Evolutionary conservation across 192 early-diverging fungal species (phyloP).

Genomic region (Backusella liffmaniae): DNA sequence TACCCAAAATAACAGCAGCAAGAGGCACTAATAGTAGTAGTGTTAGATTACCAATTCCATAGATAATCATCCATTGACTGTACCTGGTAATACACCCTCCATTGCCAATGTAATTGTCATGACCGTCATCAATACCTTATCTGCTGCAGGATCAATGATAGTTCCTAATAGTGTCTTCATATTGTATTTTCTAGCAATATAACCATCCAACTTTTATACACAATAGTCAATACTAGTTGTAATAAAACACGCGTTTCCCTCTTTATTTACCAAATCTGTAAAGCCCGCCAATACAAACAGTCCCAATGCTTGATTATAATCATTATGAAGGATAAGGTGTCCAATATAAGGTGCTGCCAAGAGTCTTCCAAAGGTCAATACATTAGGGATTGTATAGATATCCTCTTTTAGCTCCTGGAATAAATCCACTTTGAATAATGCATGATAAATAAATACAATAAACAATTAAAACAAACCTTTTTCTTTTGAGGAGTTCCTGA

Average conservation of each 20-base stretch:
- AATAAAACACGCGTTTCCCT: background rate
- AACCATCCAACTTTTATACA: slow-evolving; percentile 71
- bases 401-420: slow-evolving; percentile 52
- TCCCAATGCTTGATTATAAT: slow-evolving; percentile 69
- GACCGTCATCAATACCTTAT: slow-evolving; percentile 95
- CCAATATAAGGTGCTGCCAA: slow-evolving; percentile 85
- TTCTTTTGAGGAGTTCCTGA: background rate
- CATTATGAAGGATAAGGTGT: slow-evolving; percentile 76
- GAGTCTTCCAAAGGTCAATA: slow-evolving; percentile 80
- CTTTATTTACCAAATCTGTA: slow-evolving; percentile 70
- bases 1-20: slow-evolving; percentile 79
- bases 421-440: no score
- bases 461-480: background rate
- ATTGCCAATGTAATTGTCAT: slow-evolving; percentile 78
- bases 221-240: background rate
- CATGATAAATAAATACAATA: background rate
- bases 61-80: slow-evolving; percentile 1
- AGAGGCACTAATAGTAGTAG: slow-evolving; percentile 51
- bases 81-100: slow-evolving; percentile 77
- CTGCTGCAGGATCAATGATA: slow-evolving; percentile 92
- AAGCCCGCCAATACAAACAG: slow-evolving; percentile 80
- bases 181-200: slow-evolving; percentile 85
- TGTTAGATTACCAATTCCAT: no score
- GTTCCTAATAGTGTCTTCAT: slow-evolving; percentile 87
- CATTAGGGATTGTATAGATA: slow-evolving; percentile 91